A percentile compares a stretch with the other conserved stretches of the same genome.
Conservation (phyloP, 2,329 filamentous ascomycete genomes). For the Stagonosporopsis tanaceti region DNA sequence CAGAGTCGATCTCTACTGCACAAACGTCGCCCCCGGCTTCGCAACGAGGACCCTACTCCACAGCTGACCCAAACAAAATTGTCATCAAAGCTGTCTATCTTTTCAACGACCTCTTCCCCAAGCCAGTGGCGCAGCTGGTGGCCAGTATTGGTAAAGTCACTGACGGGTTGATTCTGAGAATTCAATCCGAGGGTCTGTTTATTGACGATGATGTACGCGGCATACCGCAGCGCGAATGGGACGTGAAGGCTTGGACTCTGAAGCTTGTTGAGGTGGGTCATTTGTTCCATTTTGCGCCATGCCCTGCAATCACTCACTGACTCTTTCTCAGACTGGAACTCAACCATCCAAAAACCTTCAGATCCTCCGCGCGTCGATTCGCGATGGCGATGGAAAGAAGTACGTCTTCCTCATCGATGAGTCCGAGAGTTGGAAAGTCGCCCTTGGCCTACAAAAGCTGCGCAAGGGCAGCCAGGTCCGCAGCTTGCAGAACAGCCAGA, state of each 20-base stretch:
- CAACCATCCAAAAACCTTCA: constrained; percentile 56
- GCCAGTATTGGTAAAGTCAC: constrained; percentile 86
- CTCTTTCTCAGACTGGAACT: constrained; percentile 50
- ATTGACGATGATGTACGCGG: constrained; percentile 94
- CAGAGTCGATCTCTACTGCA: constrained; percentile 82
- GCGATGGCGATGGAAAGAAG: constrained; percentile 67
- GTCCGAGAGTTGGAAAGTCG: constrained; percentile 69
- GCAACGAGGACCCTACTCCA: constrained; percentile 79
- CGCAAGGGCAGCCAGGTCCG: constrained; percentile 64
- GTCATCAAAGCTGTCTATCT: constrained; percentile 91
- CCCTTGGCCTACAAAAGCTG: constrained; percentile 64
- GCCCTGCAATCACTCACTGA: constrained; percentile 20
- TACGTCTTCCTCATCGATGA: constrained; percentile 69
- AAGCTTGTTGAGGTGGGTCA: constrained; percentile 76
- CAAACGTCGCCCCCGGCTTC: constrained; percentile 85
- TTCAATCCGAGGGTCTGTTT: constrained; percentile 93
- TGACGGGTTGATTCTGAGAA: constrained; percentile 88
- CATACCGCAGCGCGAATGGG: constrained; percentile 96
- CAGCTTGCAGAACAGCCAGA: constrained; percentile 60
- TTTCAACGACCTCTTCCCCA: constrained; percentile 89
- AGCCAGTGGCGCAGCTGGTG: constrained; percentile 88
- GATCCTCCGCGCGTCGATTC: constrained; percentile 64
- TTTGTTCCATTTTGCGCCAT: background rate
- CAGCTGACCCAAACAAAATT: constrained; percentile 93
- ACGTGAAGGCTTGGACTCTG: constrained; percentile 97